Base-by-base conservation (phyloP, 495 filamentous ascomycete genomes). In the Tuber calosporum region DNA sequence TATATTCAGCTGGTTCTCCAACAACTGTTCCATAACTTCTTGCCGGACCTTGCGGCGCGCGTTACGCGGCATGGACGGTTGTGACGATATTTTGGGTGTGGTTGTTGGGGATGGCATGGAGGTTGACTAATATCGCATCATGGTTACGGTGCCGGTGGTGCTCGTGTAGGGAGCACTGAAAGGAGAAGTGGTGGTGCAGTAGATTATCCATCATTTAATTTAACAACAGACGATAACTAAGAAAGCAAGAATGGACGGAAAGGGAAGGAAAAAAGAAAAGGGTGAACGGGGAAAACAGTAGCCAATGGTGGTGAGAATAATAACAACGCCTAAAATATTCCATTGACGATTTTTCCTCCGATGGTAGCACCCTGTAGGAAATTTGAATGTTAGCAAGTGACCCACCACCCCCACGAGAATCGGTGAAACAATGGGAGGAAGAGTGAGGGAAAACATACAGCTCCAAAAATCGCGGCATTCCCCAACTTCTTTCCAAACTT, bases 331-430 rank as follows among this genome's bases (percentile, higher is more conserved):
- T 89, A 96, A 82, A 97, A 96, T 69, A 98, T 96, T 71, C 89
- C 88, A 82, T 97, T 96, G 72, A 98, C 95, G 80, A 98, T 90
- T 74, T 97, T 94, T 72, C 89, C 87, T 40, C 95, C 95, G 74
- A 97, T 88, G 6, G 95, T 96, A 73, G 92, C 91, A 74, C 91
- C 91, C 77, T 75, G 37, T 22, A 45, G 30, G 67, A 39, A 68
- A 30, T 26, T 66, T 30, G 43, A 41, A 43, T 37, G 26, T 72
- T 38, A 66, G 58, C 37, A 37, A 37, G 26, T 19, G 22, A 20
- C 26, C 7, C 30, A 34, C 36, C 30, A 20, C n/a, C 17, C 22
- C 2, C 34, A 22, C 26, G n/a, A 69, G 1, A 26, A 58, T 58
- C 48, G 2, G n/a, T 17, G 7, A 41, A 22, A 39, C 30, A 19